Evolutionary conservation across 2,329 filamentous ascomycete species (phyloP).

Genomic region (Parascedosporium putredinis): DNA sequence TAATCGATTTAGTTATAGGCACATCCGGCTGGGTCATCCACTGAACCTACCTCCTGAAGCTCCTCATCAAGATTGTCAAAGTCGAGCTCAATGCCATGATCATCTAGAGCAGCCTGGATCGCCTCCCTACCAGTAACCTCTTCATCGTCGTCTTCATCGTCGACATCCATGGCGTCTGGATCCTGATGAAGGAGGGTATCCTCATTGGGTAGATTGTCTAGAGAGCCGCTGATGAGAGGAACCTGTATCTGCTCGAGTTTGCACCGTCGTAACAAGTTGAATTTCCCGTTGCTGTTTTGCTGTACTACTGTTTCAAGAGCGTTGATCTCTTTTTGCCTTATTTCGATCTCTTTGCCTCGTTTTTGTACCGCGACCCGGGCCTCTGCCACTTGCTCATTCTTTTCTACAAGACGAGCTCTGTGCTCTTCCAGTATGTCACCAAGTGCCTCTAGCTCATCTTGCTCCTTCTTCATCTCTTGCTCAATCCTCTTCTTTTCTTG

Average conservation of each 20-base stretch:
- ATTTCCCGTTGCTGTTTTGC: conserved; percentile 73
- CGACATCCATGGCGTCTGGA: conserved; percentile 85
- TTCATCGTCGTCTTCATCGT: conserved; percentile 36
- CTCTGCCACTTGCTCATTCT: conserved; percentile 65
- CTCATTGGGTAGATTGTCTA: conserved; percentile 81
- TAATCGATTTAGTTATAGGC: too few relatives aligned
- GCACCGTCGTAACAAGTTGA: conserved; percentile 75
- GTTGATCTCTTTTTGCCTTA: conserved; percentile 59
- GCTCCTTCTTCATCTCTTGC: conserved; percentile 58
- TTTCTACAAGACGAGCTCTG: conserved; percentile 56
- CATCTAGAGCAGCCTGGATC: conserved; percentile 60
- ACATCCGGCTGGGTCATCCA: too few relatives aligned
- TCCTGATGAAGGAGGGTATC: conserved; percentile 68
- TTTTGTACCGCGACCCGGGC: conserved; percentile 74
- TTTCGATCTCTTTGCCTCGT: conserved; percentile 74
- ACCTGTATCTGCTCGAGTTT: conserved; percentile 89
- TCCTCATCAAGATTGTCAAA: conserved; percentile 76
- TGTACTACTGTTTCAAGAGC: conserved; percentile 78
- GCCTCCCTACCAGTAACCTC: conserved; percentile 46
- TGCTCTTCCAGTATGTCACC: conserved; percentile 61
- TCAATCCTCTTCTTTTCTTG: conserved; percentile 66
- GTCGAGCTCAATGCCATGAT: conserved; percentile 85
- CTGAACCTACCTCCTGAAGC: conserved; percentile 56
- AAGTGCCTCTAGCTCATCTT: conserved; percentile 67
- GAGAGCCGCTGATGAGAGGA: conserved; percentile 63